Evolutionary conservation across 176 grass and related monocot genomes (phyloP).

Genomic region (Eleusine coracana): DNA sequence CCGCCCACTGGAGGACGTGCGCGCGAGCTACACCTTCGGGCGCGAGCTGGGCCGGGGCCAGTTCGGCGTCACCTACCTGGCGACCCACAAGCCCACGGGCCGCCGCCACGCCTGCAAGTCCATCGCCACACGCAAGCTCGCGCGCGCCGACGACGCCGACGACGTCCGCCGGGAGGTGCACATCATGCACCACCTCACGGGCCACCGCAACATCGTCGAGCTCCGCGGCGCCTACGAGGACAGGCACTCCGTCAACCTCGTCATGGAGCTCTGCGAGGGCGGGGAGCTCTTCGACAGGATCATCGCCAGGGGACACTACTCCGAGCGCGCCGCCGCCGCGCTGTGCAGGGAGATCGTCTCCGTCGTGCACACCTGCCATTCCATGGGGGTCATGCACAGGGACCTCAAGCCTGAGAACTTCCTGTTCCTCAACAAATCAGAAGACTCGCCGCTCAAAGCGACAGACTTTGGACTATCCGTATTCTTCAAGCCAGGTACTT

Average conservation of each 20-base stretch:
- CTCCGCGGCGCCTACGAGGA: conserved; percentile 91
- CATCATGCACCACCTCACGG: conserved; percentile 98
- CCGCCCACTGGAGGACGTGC: conserved; percentile 66
- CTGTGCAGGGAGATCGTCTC: background rate
- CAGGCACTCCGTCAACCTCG: conserved; percentile 85
- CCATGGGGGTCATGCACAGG: conserved; percentile 50
- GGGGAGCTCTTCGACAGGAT: conserved; percentile 60
- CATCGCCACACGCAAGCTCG: conserved; percentile 69
- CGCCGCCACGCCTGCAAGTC: conserved; percentile 66
- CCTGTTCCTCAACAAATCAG: conserved; percentile 24
- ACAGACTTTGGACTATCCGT: conserved; percentile 95
- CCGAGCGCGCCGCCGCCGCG: background rate
- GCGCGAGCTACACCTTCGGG: conserved; percentile 53
- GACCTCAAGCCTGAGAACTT: conserved; percentile 64
- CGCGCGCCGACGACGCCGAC: conserved; percentile 50
- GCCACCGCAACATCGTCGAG: conserved; percentile 93
- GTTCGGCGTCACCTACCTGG: conserved; percentile 75
- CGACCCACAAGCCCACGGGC: conserved; percentile 60
- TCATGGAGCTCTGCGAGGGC: conserved; percentile 98
- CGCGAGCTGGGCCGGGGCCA: conserved; percentile 80
- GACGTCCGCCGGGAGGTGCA: conserved; percentile 93
- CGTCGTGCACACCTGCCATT: conserved; percentile 36
- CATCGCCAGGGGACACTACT: background rate
- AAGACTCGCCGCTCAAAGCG: conserved; percentile 93
- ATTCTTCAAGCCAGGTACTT: conserved; percentile 82